Conservation (phyloP, 306 rosid species). For the Vigna angularis region DNA sequence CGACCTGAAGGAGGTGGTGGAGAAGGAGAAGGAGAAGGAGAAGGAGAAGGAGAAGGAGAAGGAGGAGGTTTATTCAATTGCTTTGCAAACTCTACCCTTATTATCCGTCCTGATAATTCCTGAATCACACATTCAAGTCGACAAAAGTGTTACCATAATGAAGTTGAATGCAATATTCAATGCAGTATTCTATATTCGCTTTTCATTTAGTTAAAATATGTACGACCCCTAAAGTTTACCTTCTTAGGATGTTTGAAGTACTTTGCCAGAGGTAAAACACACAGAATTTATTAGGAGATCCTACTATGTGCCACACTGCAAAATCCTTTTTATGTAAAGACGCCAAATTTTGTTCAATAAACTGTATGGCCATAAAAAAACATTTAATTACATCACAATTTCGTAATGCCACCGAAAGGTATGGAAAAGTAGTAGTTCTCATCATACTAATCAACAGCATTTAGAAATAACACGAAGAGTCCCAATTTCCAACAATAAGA, state of each 20-base stretch:
- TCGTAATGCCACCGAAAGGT: background rate
- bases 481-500: constrained; percentile 1
- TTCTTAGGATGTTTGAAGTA: constrained; percentile 12
- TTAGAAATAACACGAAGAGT: background rate
- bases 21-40: constrained; percentile 3
- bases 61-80: constrained; percentile 78
- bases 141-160: constrained; percentile 19
- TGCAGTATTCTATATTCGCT: constrained; percentile 28
- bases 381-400: constrained; percentile 4
- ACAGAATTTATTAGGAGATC: constrained; percentile 9
- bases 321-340: constrained; percentile 17
- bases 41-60: constrained; percentile 58
- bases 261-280: constrained; percentile 26
- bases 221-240: background rate
- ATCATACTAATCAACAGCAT: background rate
- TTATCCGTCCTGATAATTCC: constrained; percentile 75
- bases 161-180: constrained; percentile 38
- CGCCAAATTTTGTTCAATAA: background rate
- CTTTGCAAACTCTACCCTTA: constrained; percentile 77
- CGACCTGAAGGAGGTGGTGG: constrained; percentile 52
- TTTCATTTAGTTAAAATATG: constrained; percentile 14
- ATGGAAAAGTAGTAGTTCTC: background rate
- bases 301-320: constrained; percentile 4
- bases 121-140: constrained; percentile 48
- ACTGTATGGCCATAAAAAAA: background rate